Conservation (phyloP, 257 asterid species). For the Jacaranda copaia region DNA sequence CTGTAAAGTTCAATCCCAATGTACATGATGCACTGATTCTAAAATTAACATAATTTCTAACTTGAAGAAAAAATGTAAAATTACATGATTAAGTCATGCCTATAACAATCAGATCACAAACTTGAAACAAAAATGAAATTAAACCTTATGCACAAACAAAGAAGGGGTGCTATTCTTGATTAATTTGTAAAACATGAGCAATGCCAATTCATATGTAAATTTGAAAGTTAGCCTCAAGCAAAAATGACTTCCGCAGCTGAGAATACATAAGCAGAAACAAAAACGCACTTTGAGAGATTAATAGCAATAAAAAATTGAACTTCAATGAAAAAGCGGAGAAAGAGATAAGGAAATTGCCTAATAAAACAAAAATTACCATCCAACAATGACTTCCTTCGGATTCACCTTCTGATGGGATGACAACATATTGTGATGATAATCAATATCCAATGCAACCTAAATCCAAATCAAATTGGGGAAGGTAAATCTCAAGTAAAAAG, state of each 20-base stretch:
- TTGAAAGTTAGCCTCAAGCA: constrained; percentile 5
- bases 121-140: background rate
- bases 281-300: background rate
- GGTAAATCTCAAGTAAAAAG: background rate
- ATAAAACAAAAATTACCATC: constrained; percentile 64
- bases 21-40: too few relatives aligned
- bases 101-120: background rate
- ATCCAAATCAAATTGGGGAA: constrained; percentile 7
- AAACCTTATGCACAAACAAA: background rate
- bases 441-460: constrained; percentile 96
- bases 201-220: background rate
- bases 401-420: constrained; percentile 93
- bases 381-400: constrained; percentile 95
- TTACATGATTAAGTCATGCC: background rate
- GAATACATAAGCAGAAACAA: background rate
- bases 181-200: background rate
- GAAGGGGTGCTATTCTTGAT: background rate
- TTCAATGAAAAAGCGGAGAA: background rate
- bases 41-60: too few relatives aligned
- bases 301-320: background rate
- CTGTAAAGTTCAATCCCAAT: too few relatives aligned
- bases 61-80: too few relatives aligned
- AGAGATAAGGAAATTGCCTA: background rate
- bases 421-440: constrained; percentile 92
- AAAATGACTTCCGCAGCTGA: background rate